Evolutionary conservation across 495 filamentous ascomycete species (phyloP), one percentile per base, ranked within the genome.

Genomic region (Xylaria cubensis): DNA sequence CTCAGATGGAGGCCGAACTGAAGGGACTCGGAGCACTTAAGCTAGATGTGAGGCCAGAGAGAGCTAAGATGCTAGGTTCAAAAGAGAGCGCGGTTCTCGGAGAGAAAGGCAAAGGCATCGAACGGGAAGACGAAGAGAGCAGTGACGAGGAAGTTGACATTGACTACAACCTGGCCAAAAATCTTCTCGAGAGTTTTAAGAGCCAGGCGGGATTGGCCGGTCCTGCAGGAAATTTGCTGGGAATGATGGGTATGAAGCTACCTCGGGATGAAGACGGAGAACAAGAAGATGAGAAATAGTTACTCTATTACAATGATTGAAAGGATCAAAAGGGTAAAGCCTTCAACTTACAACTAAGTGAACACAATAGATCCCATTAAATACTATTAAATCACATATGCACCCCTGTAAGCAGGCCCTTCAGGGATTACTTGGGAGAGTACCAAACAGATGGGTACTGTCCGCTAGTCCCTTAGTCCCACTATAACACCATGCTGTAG

Each of bases 121-220:
- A 65, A 36, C 50, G 72, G 9, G 74, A 74, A 39, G 75, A 44
- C 1, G 80, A 80, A 2, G 81, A 86, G 34, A 80, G 77, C 21
- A 82, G 76, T 13, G 85, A 85, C 9, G 84, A 85, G 73, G 91
- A 91, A 69, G 86, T 94, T 13, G 86, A 95, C 71, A 88, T 93
- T 55, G 93, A 97, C 75, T 92, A 93, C 77, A 94, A 95, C 63
- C 87, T 99, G 6, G 95, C 93, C 46, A 94, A 93, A 78, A 98
- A 97, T 77, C 80, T 98, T 29, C 83, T 98, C n/a, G 92, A 97
- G 82, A 93, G 92, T 76, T 93, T 98, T 77, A 96, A 97, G 74
- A 90, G 91, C 36, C 95, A 98, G 78, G 93, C 84, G 6, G 95
- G 95, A 48, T 87, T 92, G 81, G 84, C 94, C 15, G 95, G 95